phyloP scores from a whole-genome alignment of 192 early-diverging fungal species.

The Spinellus fusiger region DNA sequence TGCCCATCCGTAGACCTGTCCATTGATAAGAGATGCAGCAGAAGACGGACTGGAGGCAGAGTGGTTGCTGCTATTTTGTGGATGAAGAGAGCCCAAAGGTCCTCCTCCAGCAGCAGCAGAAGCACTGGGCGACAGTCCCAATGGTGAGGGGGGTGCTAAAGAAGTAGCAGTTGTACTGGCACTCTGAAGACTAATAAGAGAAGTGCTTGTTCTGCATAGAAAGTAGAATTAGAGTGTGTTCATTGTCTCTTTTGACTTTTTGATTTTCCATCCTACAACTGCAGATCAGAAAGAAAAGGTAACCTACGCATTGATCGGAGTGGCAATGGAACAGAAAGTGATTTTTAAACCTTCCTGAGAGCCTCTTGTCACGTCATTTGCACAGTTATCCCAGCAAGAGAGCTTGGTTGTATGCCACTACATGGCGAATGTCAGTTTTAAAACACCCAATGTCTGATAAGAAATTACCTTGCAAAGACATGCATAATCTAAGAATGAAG shows the following conservation, averaged over 20 bases:
- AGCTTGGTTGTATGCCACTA: constrained; percentile 24
- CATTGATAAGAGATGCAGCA: not conserved
- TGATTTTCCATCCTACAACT: no score
- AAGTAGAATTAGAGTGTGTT: no score
- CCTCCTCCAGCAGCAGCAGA: not conserved
- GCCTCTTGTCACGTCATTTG: not conserved
- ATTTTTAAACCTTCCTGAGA: not conserved
- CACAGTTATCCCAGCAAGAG: constrained; percentile 26
- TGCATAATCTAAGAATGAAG: constrained; percentile 19
- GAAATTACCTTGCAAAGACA: constrained; percentile 31
- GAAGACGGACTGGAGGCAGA: not conserved
- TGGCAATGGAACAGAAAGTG: constrained; percentile 13
- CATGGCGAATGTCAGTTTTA: not conserved
- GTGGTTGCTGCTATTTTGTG: no score
- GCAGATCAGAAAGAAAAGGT: not conserved
- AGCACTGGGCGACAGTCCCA: not conserved
- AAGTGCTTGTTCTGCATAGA: no score
- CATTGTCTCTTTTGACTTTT: not conserved
- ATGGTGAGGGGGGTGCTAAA: not conserved
- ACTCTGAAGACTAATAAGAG: not conserved
- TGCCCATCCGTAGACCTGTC: not conserved
- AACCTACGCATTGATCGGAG: constrained; percentile 7
- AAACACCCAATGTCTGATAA: not conserved
- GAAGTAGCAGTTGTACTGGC: not conserved
- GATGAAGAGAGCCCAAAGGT: no score